These are phyloP conservation scores for Tylopilus cervinicoccineus DNA, from an alignment of 768 basidiomycete genomes.

Conservation along the genomic window DNA sequence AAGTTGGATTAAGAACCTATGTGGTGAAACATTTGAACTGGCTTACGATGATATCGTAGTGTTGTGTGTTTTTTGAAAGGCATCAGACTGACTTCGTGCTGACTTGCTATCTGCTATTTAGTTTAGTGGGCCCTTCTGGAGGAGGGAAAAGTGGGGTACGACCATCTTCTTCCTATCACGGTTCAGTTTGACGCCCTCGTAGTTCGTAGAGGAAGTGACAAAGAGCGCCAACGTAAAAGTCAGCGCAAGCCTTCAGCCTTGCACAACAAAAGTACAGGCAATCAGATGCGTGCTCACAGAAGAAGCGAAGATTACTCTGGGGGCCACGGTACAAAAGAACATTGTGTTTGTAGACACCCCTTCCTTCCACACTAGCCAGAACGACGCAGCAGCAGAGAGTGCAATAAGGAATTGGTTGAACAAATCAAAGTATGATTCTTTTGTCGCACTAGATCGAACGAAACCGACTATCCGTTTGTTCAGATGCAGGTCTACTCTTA, in stretches of 20 bases:
- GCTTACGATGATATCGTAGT: conserved; percentile 14
- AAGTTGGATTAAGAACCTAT: neutral
- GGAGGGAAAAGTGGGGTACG: conserved; percentile 20
- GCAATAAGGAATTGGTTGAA: conserved; percentile 8
- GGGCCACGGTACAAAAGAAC: neutral
- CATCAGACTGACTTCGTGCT: neutral
- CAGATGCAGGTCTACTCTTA: conserved; percentile 1
- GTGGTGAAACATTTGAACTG: neutral
- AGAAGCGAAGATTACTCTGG: neutral
- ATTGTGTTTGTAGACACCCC: too few species aligned
- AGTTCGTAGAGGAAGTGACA: conserved; percentile 14
- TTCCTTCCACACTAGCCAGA: neutral
- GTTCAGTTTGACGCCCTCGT: neutral
- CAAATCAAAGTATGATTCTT: neutral
- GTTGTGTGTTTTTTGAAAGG: conserved; percentile 11
- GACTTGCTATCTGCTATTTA: neutral
- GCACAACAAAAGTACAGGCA: conserved; percentile 3
- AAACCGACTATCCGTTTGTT: neutral
- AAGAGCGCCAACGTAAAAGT: neutral
- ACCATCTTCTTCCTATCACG: neutral
- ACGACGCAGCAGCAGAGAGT: neutral
- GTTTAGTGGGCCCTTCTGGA: conserved; percentile 19
- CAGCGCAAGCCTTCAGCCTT: neutral
- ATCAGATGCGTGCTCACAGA: conserved; percentile 8
- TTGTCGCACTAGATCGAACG: neutral